Conservation (phyloP, 768 basidiomycete genomes). For the Tylopilus plumbeoviolaceoides region DNA sequence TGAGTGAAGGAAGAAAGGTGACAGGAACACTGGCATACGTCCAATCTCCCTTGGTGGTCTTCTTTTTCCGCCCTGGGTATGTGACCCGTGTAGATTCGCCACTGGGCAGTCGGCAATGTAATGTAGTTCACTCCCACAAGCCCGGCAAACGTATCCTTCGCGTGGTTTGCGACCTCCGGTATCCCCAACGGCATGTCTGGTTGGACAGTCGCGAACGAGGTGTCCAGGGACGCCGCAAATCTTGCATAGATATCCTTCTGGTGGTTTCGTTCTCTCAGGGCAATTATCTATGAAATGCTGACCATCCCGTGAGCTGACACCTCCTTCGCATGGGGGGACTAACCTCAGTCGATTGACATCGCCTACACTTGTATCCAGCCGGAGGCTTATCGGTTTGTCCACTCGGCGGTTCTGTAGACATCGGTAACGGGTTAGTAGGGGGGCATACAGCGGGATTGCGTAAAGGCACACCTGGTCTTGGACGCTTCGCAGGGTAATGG, state of each 20-base stretch:
- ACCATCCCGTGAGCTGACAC: conserved; percentile 1
- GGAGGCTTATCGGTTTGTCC: conserved; percentile 57
- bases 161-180: conserved; percentile 81
- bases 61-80: conserved; percentile 34
- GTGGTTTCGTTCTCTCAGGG: conserved; percentile 69
- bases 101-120: conserved; percentile 84
- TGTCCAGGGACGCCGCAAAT: conserved; percentile 85
- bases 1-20: neutral
- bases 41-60: conserved; percentile 72
- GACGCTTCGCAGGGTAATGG: conserved; percentile 54
- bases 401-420: conserved; percentile 17
- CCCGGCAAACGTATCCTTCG: conserved; percentile 85
- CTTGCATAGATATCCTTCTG: conserved; percentile 84
- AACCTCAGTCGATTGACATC: conserved; percentile 75
- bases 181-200: conserved; percentile 70
- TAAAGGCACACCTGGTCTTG: conserved; percentile 44
- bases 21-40: conserved; percentile 48
- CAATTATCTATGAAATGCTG: conserved; percentile 78
- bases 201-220: conserved; percentile 86
- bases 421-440: neutral
- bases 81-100: conserved; percentile 48
- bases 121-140: conserved; percentile 85
- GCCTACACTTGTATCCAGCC: conserved; percentile 69
- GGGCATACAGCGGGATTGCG: neutral
- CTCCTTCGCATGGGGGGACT: conserved; percentile 11